A percentile compares a stretch with the other conserved stretches of the same genome.
These are phyloP conservation scores for Tolypocladium ovalisporum DNA, from an alignment of 2,329 filamentous ascomycete species.

Conservation along the genomic window DNA sequence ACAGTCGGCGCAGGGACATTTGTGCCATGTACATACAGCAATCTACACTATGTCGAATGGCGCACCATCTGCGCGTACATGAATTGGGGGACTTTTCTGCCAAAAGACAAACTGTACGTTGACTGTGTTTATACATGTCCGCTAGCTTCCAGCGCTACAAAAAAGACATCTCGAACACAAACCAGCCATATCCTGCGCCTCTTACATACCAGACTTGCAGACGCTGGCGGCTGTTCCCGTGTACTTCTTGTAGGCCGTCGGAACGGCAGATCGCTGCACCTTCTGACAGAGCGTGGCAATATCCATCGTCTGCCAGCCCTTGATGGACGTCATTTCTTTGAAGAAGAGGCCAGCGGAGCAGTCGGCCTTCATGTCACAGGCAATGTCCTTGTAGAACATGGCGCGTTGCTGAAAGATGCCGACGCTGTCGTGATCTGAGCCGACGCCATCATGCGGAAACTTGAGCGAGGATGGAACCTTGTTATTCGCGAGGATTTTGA, in stretches of 20 bases:
- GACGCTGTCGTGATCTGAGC: constrained; percentile 5
- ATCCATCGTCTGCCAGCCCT: constrained; percentile 3
- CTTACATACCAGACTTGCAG: not conserved
- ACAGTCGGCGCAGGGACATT: too few relatives aligned
- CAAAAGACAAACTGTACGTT: too few relatives aligned
- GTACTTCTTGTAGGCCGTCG: not conserved
- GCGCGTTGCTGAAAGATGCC: constrained; percentile 8
- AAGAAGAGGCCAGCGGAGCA: constrained; percentile 6
- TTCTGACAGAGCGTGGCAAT: not conserved
- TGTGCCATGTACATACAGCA: too few relatives aligned
- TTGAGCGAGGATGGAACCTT: constrained; percentile 2
- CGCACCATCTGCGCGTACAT: too few relatives aligned
- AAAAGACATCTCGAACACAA: too few relatives aligned
- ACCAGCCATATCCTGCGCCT: too few relatives aligned
- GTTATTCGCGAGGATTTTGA: constrained; percentile 3
- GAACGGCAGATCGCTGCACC: not conserved
- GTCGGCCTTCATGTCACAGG: constrained; percentile 5
- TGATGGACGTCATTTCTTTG: not conserved
- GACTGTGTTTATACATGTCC: too few relatives aligned
- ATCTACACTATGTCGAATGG: too few relatives aligned
- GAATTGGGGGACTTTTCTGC: too few relatives aligned
- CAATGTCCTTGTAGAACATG: constrained; percentile 4
- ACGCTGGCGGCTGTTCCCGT: not conserved
- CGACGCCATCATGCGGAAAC: constrained; percentile 3
- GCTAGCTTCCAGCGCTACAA: too few relatives aligned